A percentile compares a stretch with the other conserved stretches of the same genome.
phyloP scores from a whole-genome alignment of 2,329 filamentous ascomycete species.

The Onygenales sp. region DNA sequence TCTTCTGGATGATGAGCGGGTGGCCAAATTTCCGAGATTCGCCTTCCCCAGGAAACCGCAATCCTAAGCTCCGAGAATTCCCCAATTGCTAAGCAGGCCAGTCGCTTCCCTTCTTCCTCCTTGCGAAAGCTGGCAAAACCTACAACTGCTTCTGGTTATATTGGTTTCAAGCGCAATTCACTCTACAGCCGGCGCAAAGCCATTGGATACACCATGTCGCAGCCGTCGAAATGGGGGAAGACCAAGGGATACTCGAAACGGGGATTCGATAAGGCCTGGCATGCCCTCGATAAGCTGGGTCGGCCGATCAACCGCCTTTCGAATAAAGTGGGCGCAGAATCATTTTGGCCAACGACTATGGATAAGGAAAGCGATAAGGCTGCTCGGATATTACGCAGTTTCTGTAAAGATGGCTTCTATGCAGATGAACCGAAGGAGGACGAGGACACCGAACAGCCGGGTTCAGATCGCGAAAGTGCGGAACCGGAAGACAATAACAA shows the following conservation, averaged over 20 bases:
- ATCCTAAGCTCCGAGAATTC: neutral
- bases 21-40: neutral
- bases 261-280: conserved; percentile 66
- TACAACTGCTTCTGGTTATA: neutral
- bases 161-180: neutral
- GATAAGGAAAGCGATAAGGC: conserved; percentile 90
- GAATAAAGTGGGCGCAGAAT: conserved; percentile 71
- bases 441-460: conserved; percentile 23
- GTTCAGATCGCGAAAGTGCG: conserved; percentile 2
- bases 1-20: neutral
- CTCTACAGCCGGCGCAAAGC: conserved; percentile 1
- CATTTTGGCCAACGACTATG: conserved; percentile 75
- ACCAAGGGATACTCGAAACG: conserved; percentile 48
- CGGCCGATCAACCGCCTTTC: conserved; percentile 70
- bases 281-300: conserved; percentile 58
- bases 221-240: conserved; percentile 43
- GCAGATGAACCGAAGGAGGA: conserved; percentile 47
- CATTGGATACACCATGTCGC: neutral
- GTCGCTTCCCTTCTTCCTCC: neutral
- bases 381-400: conserved; percentile 77
- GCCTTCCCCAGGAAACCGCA: neutral
- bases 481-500: neutral
- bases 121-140: neutral
- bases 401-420: conserved; percentile 74
- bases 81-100: neutral